Evolutionary conservation across 371 early-diverging fungal genomes (phyloP).

Genomic region (Apophysomyces variabilis): DNA sequence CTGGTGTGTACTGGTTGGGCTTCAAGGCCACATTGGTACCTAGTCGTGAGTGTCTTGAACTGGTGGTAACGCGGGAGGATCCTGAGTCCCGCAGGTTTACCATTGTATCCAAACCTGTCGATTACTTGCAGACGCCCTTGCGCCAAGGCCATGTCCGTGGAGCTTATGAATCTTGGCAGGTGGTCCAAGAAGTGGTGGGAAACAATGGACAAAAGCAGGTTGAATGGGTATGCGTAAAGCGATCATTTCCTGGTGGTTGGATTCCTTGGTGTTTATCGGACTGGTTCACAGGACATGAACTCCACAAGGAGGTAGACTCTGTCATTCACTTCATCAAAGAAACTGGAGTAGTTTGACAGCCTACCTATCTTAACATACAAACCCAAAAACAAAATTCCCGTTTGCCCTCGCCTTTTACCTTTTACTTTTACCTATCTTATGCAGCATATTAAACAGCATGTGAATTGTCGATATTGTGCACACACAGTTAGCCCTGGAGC

Average conservation of each 20-base stretch:
- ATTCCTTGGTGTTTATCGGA: slow-evolving; percentile 28
- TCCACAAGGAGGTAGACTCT: slow-evolving; percentile 27
- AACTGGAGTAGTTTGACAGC: background rate
- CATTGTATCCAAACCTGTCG: slow-evolving; percentile 33
- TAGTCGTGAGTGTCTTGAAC: slow-evolving; percentile 35
- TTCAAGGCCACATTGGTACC: slow-evolving; percentile 29
- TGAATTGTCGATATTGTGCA: too few relatives aligned
- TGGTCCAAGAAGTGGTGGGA: slow-evolving; percentile 21
- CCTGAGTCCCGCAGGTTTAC: slow-evolving; percentile 21
- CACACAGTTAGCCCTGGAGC: too few relatives aligned
- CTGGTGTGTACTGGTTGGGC: slow-evolving; percentile 36
- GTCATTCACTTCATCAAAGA: slow-evolving; percentile 24
- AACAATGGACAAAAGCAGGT: slow-evolving; percentile 21
- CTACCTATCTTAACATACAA: too few relatives aligned
- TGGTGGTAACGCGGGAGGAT: slow-evolving; percentile 29
- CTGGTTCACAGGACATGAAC: slow-evolving; percentile 24
- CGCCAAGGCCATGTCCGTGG: slow-evolving; percentile 31
- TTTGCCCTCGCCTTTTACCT: too few relatives aligned
- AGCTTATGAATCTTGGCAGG: slow-evolving; percentile 36
- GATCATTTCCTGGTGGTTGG: slow-evolving; percentile 31
- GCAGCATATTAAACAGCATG: too few relatives aligned
- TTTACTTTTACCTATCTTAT: too few relatives aligned
- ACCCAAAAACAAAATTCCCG: too few relatives aligned
- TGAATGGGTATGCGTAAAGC: slow-evolving; percentile 38
- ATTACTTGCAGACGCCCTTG: background rate